A percentile compares a stretch with the other conserved stretches of the same genome.
phyloP scores from a whole-genome alignment of 2,329 filamentous ascomycete genomes.

The Phoma sp. region DNA sequence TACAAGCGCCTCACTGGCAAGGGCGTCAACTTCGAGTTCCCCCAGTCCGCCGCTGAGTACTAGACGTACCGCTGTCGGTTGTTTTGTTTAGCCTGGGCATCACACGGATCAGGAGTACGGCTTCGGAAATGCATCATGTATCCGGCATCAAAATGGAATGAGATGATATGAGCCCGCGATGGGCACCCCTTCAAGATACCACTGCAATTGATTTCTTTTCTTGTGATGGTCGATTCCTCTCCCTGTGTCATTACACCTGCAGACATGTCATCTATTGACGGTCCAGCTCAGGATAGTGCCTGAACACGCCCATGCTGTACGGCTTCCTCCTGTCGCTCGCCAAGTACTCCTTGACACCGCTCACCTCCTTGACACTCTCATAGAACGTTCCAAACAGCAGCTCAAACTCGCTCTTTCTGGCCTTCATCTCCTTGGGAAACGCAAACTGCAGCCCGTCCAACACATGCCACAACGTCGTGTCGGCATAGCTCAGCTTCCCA shows the following conservation, averaged over 20 bases:
- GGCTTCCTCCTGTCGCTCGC: conserved; percentile 66
- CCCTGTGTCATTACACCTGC: not conserved
- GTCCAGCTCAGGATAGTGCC: conserved; percentile 77
- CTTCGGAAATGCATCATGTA: conserved; percentile 50
- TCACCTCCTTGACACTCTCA: conserved; percentile 66
- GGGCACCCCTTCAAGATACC: conserved; percentile 45
- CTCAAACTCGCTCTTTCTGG: conserved; percentile 63
- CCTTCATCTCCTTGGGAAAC: conserved; percentile 71
- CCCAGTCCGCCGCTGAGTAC: conserved; percentile 82
- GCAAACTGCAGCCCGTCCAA: conserved; percentile 63
- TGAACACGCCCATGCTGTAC: conserved; percentile 71
- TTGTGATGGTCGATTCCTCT: conserved; percentile 31
- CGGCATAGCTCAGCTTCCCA: conserved; percentile 70
- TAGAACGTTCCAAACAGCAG: conserved; percentile 68
- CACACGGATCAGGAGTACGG: conserved; percentile 46
- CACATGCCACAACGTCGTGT: conserved; percentile 76
- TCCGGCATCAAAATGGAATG: conserved; percentile 48
- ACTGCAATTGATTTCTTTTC: conserved; percentile 44
- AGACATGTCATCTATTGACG: conserved; percentile 43
- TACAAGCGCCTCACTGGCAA: conserved; percentile 98
- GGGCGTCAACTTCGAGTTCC: conserved; percentile 98
- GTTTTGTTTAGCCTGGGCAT: conserved; percentile 33
- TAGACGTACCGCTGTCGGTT: conserved; percentile 59
- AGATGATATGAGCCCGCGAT: conserved; percentile 44
- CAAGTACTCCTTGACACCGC: conserved; percentile 72